phyloP scores from a whole-genome alignment of 208 protist genomes.

The Leishmania aethiopica region DNA sequence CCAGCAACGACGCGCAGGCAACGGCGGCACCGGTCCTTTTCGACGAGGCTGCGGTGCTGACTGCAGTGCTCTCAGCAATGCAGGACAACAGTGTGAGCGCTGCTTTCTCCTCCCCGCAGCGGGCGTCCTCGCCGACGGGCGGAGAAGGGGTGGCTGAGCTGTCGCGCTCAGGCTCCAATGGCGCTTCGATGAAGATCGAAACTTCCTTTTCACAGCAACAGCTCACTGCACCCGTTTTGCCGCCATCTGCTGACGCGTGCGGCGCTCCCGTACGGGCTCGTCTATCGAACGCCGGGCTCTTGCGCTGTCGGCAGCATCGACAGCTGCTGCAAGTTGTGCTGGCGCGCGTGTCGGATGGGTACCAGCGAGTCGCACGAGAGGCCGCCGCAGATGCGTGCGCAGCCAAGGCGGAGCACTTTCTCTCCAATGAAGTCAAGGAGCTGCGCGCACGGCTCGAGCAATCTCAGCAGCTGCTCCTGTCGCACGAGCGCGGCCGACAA shows the following conservation, averaged over 20 bases:
- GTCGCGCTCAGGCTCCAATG: background rate
- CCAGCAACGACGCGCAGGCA: background rate
- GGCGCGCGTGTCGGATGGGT: background rate
- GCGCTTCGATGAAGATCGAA: background rate
- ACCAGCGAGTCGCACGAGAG: slow-evolving; percentile 6
- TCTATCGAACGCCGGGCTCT: slow-evolving; percentile 2
- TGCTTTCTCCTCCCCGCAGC: background rate
- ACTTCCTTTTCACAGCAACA: background rate
- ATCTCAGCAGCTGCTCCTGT: background rate
- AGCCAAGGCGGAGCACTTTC: slow-evolving; percentile 9
- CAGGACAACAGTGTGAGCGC: background rate
- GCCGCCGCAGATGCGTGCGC: background rate
- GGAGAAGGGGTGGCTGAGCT: background rate
- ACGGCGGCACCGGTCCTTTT: background rate
- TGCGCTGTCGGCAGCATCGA: slow-evolving; percentile 3
- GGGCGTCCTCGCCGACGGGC: background rate
- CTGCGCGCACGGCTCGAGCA: slow-evolving; percentile 14
- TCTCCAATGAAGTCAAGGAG: slow-evolving; percentile 11
- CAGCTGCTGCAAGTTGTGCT: slow-evolving; percentile 5
- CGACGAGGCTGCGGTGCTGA: slow-evolving; percentile 5
- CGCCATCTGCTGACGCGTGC: background rate
- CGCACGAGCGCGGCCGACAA: too few relatives aligned
- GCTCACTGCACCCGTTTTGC: background rate
- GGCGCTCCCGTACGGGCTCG: too few relatives aligned
- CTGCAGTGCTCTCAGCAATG: background rate